phyloP scores from a whole-genome alignment of 345 rosid species.

The Nasturtium officinale region DNA sequence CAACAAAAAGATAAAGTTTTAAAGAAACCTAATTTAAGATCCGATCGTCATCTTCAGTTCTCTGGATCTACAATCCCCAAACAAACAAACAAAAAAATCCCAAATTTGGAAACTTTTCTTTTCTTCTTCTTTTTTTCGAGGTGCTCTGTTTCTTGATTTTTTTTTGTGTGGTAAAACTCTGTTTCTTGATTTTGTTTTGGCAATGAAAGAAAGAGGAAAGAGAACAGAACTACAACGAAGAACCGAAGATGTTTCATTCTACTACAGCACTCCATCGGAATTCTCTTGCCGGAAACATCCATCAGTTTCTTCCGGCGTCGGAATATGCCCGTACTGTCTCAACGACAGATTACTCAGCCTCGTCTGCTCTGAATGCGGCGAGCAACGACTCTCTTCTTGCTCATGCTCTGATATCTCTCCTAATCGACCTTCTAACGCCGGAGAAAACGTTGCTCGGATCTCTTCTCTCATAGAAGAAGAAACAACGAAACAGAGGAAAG shows the following conservation, averaged over 20 bases:
- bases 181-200: slow-evolving; percentile 20
- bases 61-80: slow-evolving; percentile 34
- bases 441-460: slow-evolving; percentile 67
- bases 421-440: slow-evolving; percentile 56
- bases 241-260: slow-evolving; percentile 44
- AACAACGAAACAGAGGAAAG: slow-evolving; percentile 46
- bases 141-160: slow-evolving; percentile 10
- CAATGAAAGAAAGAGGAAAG: slow-evolving; percentile 88
- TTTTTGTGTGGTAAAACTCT: slow-evolving; percentile 3
- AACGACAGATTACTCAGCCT: slow-evolving; percentile 82
- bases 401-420: slow-evolving; percentile 86
- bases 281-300: slow-evolving; percentile 90
- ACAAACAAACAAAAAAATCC: slow-evolving; percentile 2
- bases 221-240: slow-evolving; percentile 57
- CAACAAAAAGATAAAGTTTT: slow-evolving; percentile 16
- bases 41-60: slow-evolving; percentile 34
- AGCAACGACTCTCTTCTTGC: slow-evolving; percentile 89
- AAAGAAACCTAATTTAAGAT: slow-evolving; percentile 26
- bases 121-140: neutral
- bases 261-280: slow-evolving; percentile 55
- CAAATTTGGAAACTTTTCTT: slow-evolving; percentile 18
- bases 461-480: slow-evolving; percentile 73
- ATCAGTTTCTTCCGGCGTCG: slow-evolving; percentile 64
- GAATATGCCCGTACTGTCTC: slow-evolving; percentile 84
- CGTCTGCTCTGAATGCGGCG: slow-evolving; percentile 94